These are phyloP conservation scores for Erigeron canadensis DNA, from an alignment of 129 eudicot species.

Conservation along the genomic window DNA sequence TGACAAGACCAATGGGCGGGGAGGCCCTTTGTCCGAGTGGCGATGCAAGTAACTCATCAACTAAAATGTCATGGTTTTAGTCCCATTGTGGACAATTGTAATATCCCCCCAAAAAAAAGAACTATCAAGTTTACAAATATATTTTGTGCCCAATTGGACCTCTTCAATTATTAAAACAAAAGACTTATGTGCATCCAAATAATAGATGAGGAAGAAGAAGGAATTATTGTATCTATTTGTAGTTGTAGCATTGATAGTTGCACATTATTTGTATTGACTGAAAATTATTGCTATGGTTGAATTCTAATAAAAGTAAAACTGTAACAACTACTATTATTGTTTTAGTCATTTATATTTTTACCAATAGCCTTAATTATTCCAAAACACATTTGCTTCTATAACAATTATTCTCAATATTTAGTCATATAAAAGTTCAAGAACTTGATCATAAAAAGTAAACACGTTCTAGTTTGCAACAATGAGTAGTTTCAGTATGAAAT, in stretches of 20 bases:
- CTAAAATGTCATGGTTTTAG: too few species aligned
- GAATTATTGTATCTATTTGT: slow-evolving; percentile 10
- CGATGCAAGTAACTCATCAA: too few species aligned
- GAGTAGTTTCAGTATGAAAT: not conserved
- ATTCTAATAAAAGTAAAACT: slow-evolving; percentile 9
- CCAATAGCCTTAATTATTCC: not conserved
- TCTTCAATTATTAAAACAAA: not conserved
- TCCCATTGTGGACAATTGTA: too few species aligned
- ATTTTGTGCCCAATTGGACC: not conserved
- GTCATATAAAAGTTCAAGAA: not conserved
- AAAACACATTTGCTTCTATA: not conserved
- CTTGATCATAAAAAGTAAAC: not conserved
- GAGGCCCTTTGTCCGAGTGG: too few species aligned
- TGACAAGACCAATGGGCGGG: not conserved
- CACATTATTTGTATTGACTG: not conserved
- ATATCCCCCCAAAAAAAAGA: too few species aligned
- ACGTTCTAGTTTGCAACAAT: not conserved
- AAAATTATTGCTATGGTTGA: not conserved
- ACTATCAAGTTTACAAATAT: not conserved
- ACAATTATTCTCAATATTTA: not conserved
- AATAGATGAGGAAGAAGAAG: not conserved
- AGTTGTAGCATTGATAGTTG: slow-evolving; percentile 18
- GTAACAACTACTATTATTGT: slow-evolving; percentile 15
- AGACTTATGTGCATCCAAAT: not conserved
- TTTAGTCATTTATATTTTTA: not conserved